These are phyloP conservation scores for Pelargonium nanum DNA, from an alignment of 345 rosid genomes.

Conservation along the genomic window DNA sequence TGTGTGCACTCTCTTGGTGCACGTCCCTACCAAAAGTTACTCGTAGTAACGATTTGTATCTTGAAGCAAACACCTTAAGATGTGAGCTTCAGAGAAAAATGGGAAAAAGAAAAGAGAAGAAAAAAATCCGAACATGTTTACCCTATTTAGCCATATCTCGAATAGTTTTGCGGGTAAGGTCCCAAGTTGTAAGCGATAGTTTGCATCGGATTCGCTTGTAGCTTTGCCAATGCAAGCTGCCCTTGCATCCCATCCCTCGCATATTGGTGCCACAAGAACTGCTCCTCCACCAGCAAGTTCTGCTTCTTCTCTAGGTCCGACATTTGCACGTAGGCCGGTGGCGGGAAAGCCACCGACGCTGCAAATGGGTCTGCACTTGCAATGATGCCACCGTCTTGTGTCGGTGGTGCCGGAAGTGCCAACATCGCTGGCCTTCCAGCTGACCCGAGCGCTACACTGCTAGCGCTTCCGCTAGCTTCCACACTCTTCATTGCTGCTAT, in stretches of 20 bases:
- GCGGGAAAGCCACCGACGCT: slow-evolving; percentile 48
- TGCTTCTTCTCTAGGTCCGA: slow-evolving; percentile 71
- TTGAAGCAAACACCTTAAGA: too few species aligned
- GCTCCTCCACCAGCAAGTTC: slow-evolving; percentile 52
- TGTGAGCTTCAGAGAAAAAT: background rate
- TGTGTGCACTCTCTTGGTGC: too few species aligned
- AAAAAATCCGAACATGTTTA: background rate
- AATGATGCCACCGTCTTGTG: slow-evolving; percentile 22
- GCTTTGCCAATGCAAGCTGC: slow-evolving; percentile 26
- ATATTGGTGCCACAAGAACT: slow-evolving; percentile 56
- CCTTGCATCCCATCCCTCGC: slow-evolving; percentile 51
- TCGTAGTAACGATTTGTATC: background rate
- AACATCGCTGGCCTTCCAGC: slow-evolving; percentile 51
- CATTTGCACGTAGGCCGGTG: slow-evolving; percentile 64
- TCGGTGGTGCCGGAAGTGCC: slow-evolving; percentile 49
- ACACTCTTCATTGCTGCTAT: slow-evolving; percentile 48
- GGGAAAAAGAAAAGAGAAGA: background rate
- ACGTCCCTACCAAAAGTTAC: too few species aligned
- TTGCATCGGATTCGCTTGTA: slow-evolving; percentile 8
- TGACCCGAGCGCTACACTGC: slow-evolving; percentile 62
- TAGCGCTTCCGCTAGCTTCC: slow-evolving; percentile 58
- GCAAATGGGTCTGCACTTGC: slow-evolving; percentile 49
- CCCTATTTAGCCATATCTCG: background rate
- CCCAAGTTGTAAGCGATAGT: background rate
- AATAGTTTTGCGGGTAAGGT: background rate